phyloP scores from a whole-genome alignment of 768 basidiomycete species.

The Tulasnella sp. region DNA sequence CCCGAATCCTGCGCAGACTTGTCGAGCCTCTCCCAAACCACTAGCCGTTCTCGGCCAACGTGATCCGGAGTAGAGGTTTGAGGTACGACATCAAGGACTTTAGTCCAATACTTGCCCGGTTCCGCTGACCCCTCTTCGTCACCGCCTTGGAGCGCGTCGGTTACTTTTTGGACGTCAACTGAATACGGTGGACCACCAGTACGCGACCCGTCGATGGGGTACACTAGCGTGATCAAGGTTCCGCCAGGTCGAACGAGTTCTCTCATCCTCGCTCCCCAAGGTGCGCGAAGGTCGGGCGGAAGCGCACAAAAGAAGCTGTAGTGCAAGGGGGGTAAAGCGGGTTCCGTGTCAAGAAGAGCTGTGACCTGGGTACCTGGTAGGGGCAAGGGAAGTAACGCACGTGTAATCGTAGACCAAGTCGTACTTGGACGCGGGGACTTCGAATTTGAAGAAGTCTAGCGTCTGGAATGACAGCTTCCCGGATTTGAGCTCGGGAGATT shows the following conservation, averaged over 20 bases:
- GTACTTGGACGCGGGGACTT: conserved; percentile 41
- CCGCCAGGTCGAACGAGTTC: conserved; percentile 59
- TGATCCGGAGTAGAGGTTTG: conserved; percentile 44
- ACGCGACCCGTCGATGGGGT: conserved; percentile 49
- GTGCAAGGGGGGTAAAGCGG: neutral
- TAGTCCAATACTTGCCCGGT: conserved; percentile 47
- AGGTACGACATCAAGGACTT: conserved; percentile 53
- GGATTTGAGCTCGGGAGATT: conserved; percentile 8
- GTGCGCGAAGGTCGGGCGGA: conserved; percentile 49
- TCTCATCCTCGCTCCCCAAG: conserved; percentile 59
- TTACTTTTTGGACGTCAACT: conserved; percentile 56
- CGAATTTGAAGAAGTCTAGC: conserved; percentile 56
- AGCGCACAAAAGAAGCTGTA: conserved; percentile 70
- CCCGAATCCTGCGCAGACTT: neutral
- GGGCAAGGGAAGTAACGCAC: conserved; percentile 34
- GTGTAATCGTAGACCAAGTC: conserved; percentile 68
- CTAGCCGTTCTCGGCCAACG: conserved; percentile 49
- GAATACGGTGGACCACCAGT: conserved; percentile 61
- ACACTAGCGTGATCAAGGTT: conserved; percentile 58
- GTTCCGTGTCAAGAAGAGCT: neutral
- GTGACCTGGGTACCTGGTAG: neutral
- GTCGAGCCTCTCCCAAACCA: conserved; percentile 50
- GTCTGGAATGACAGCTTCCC: conserved; percentile 32
- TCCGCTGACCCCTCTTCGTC: neutral
- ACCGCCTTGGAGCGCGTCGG: conserved; percentile 42